Conservation (phyloP, 1,284 basidiomycete species). For the Blastosporella zonata region DNA sequence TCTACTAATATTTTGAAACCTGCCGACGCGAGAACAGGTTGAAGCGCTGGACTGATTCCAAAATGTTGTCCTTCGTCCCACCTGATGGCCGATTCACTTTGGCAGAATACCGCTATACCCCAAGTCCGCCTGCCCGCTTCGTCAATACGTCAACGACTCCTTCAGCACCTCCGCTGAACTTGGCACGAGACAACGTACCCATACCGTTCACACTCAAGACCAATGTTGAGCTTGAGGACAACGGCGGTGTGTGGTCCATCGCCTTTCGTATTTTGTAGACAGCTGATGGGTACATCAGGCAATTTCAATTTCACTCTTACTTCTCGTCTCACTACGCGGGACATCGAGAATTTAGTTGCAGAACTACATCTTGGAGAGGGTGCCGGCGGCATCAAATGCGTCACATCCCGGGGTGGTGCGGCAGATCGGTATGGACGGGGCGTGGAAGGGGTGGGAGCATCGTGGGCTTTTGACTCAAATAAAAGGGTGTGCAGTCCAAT, state of each 20-base stretch:
- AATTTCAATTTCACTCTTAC: constrained; percentile 70
- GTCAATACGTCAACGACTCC: constrained; percentile 17
- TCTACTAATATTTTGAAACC: background rate
- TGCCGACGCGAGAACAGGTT: constrained; percentile 44
- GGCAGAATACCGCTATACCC: constrained; percentile 77
- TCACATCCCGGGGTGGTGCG: constrained; percentile 62
- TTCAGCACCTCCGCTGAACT: constrained; percentile 24
- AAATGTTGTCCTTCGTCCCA: constrained; percentile 86
- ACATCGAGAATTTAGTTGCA: constrained; percentile 69
- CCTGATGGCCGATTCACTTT: constrained; percentile 91
- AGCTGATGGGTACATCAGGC: constrained; percentile 38
- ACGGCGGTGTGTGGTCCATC: constrained; percentile 48
- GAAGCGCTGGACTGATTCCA: constrained; percentile 78
- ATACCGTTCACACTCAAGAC: constrained; percentile 69
- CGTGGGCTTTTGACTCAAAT: constrained; percentile 77
- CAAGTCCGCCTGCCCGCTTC: constrained; percentile 30
- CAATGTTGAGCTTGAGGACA: constrained; percentile 55
- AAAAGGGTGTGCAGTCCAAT: constrained; percentile 46
- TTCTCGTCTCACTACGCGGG: constrained; percentile 61
- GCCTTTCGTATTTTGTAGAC: background rate
- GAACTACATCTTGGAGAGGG: constrained; percentile 75
- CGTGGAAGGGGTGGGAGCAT: constrained; percentile 38
- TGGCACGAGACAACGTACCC: constrained; percentile 47
- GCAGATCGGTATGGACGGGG: constrained; percentile 47
- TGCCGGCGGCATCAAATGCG: constrained; percentile 64